Evolutionary conservation across 768 basidiomycete species (phyloP).

Genomic region (Lentinus brumalis): DNA sequence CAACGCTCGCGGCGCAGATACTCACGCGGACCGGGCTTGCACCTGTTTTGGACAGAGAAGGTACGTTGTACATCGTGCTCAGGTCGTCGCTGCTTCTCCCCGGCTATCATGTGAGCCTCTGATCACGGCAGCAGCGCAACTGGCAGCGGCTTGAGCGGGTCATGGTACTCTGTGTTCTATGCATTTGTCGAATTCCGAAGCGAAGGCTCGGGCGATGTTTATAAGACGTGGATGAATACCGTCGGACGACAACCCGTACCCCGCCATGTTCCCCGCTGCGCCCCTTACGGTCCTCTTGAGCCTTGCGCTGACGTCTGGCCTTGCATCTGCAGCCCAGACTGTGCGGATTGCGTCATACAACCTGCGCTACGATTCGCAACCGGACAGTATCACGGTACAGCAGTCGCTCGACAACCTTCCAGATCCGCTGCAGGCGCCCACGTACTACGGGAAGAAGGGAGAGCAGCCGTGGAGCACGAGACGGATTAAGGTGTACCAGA

Average conservation of each 20-base stretch:
- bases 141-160: neutral
- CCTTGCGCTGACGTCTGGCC: conserved; percentile 1
- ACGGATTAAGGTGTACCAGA: conserved; percentile 48
- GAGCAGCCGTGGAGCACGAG: conserved; percentile 60
- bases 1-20: conserved; percentile 12
- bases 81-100: conserved; percentile 4
- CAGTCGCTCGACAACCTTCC: conserved; percentile 45
- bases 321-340: conserved; percentile 1
- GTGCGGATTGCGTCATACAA: conserved; percentile 50
- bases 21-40: conserved; percentile 12
- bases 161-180: neutral
- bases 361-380: conserved; percentile 55
- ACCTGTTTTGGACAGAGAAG: conserved; percentile 4
- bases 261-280: conserved; percentile 1
- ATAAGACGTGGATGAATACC: neutral
- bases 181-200: neutral
- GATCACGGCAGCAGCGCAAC: conserved; percentile 12
- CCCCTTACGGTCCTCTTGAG: neutral
- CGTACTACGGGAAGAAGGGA: conserved; percentile 32
- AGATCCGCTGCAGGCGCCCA: conserved; percentile 42
- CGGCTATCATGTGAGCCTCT: conserved; percentile 16
- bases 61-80: conserved; percentile 8
- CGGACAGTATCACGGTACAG: conserved; percentile 52
- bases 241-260: neutral
- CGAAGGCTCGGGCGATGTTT: neutral